Evolutionary conservation across 2,329 filamentous ascomycete genomes (phyloP).

Genomic region (Zasmidium cellare): DNA sequence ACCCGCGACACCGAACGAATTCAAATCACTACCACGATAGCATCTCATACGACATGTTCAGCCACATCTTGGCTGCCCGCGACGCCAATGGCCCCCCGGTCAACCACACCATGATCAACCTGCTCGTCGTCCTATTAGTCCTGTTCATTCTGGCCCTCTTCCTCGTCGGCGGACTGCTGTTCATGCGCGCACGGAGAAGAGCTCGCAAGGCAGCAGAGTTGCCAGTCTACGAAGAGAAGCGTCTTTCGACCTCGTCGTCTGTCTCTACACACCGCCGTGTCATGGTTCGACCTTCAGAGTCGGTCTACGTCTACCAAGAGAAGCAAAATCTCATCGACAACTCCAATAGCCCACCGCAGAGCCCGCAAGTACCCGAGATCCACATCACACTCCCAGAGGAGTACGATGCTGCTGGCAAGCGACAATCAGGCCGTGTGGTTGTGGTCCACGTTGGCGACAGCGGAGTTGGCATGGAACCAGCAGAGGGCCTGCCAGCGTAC

Average conservation of each 20-base stretch:
- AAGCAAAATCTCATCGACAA: slow-evolving; percentile 77
- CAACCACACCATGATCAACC: slow-evolving; percentile 66
- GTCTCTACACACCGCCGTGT: slow-evolving; percentile 55
- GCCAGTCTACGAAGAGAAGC: slow-evolving; percentile 69
- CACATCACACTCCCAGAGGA: slow-evolving; percentile 98
- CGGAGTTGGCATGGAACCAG: slow-evolving; percentile 84
- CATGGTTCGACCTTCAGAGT: slow-evolving; percentile 60
- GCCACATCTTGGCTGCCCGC: slow-evolving; percentile 47
- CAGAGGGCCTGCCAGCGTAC: slow-evolving; percentile 80
- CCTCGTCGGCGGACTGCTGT: slow-evolving; percentile 66
- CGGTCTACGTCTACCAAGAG: slow-evolving; percentile 74
- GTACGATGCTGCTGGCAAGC: slow-evolving; percentile 78
- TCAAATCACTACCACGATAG: neutral
- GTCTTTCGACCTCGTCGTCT: slow-evolving; percentile 45
- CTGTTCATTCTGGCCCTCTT: slow-evolving; percentile 72
- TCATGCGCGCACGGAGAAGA: slow-evolving; percentile 68
- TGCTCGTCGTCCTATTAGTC: slow-evolving; percentile 76
- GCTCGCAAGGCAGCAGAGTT: slow-evolving; percentile 54
- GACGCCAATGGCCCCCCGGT: slow-evolving; percentile 49
- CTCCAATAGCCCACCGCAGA: slow-evolving; percentile 72
- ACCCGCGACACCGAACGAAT: neutral
- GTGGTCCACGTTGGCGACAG: slow-evolving; percentile 88
- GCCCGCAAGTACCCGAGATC: slow-evolving; percentile 80
- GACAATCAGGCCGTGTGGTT: slow-evolving; percentile 82
- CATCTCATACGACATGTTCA: slow-evolving; percentile 27